Base-by-base conservation (phyloP, 148 eudicot species). In the Rhododendron mucronatum region DNA sequence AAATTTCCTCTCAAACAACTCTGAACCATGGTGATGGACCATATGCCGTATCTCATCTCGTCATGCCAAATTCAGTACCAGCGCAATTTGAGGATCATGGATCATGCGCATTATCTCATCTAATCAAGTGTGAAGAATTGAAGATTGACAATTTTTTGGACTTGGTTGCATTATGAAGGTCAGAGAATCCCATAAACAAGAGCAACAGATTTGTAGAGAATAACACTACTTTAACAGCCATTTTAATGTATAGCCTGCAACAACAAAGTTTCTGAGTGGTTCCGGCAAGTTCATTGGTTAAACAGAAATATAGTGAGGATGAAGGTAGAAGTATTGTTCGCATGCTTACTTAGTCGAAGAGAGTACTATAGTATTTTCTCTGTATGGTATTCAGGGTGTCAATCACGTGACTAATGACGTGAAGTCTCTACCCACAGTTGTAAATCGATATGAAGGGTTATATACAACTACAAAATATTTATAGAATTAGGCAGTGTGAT, bases 11-110 rank as follows among this genome's bases (percentile, higher is more conserved):
- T 90, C 88, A 59, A 88, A 90, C 86, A 89, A 90, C 80, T 90
- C 98, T 20, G 98, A 95, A 77, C 98, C 98, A 48, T 95, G 96
- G 98, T 94, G 90, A 90, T 41, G 73, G 45, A 37, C 41, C 47
- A 51, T 79, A 55, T 77, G 23, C 75, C 50, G 33, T 33, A 35
- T 59, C 26, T 26, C 55, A 41, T 41, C 5, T 44, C 26, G 45
- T 15, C 28, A 7, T 41, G 82, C 26, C 74, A 13, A 50, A n/a
- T 35, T 20, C 28, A 21, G 12, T 50, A 10, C 12, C 10, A 37
- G 69, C 21, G 3, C 16, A 74, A 7, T 53, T n/a, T 23, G 30
- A 78, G 55, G 51, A 78, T 78, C 39, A 35, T 21, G 76, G 5
- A 74, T 30, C 37, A 30, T 69, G 23, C 16, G 18, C 71, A 30